Conservation (phyloP, 192 early-diverging fungal species). For the Coemansia interrupta region DNA sequence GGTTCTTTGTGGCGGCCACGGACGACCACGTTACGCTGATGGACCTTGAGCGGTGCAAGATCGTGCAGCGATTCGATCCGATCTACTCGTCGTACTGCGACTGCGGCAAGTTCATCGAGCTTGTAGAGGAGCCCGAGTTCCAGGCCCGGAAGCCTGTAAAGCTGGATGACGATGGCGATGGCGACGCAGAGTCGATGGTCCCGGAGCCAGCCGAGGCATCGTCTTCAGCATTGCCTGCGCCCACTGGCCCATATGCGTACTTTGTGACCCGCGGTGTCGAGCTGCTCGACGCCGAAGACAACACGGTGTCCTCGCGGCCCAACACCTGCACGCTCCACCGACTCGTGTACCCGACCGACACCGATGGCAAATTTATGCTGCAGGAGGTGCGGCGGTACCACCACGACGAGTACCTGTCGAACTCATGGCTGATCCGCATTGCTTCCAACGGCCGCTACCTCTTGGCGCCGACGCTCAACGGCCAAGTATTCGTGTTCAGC, state of each 20-base stretch:
- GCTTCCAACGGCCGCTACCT: slow-evolving; percentile 83
- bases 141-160: slow-evolving; percentile 39
- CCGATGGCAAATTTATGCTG: slow-evolving; percentile 68
- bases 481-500: slow-evolving; percentile 82
- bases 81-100: slow-evolving; percentile 95
- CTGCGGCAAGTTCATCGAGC: slow-evolving; percentile 83
- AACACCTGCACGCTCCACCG: slow-evolving; percentile 87
- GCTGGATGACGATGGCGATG: slow-evolving; percentile 38
- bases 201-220: background rate
- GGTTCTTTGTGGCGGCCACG: slow-evolving; percentile 85
- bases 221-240: slow-evolving; percentile 14
- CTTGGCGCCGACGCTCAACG: slow-evolving; percentile 85
- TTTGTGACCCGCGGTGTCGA: slow-evolving; percentile 89
- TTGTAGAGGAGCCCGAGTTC: slow-evolving; percentile 56
- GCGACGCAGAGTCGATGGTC: background rate
- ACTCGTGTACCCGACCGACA: slow-evolving; percentile 73
- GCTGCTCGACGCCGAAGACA: slow-evolving; percentile 75
- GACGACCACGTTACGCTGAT: slow-evolving; percentile 86
- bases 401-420: slow-evolving; percentile 80
- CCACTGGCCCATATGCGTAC: slow-evolving; percentile 60
- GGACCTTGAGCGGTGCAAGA: slow-evolving; percentile 74
- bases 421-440: slow-evolving; percentile 94
- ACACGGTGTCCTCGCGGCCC: slow-evolving; percentile 68
- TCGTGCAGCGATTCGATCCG: slow-evolving; percentile 58
- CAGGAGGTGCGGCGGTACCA: slow-evolving; percentile 72